Evolutionary conservation across 257 asterid genomes (phyloP).

Genomic region (Jaltomata sinuosa): DNA sequence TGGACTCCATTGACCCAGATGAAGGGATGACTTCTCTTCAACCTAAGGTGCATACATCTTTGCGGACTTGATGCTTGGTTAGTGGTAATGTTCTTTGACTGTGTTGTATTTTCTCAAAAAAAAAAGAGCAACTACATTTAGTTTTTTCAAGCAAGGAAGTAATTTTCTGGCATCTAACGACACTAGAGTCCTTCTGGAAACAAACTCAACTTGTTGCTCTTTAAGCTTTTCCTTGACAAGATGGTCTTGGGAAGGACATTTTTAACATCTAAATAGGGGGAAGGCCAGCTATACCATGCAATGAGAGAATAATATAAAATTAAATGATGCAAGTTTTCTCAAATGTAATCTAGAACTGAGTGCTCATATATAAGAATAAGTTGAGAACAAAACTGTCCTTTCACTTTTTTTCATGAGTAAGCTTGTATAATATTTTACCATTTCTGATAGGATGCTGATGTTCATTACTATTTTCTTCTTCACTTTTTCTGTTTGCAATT

Average conservation of each 20-base stretch:
- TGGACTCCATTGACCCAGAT: slow-evolving; percentile 92
- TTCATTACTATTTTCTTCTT: not conserved
- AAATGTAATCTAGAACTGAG: not conserved
- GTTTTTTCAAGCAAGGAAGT: not conserved
- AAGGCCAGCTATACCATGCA: not conserved
- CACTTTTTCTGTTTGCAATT: not conserved
- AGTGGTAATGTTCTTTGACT: not conserved
- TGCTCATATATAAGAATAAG: not conserved
- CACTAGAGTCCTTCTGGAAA: not conserved
- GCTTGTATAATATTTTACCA: not conserved
- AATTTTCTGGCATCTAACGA: not conserved
- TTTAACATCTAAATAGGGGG: not conserved
- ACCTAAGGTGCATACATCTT: slow-evolving; percentile 50
- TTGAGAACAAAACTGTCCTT: not conserved
- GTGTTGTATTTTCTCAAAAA: not conserved
- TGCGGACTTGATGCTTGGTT: not conserved
- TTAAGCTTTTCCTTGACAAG: not conserved
- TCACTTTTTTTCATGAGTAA: not conserved
- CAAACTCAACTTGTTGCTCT: not conserved
- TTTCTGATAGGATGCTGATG: not conserved
- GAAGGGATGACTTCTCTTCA: slow-evolving; percentile 87
- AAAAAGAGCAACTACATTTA: not conserved
- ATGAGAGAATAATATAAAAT: not conserved
- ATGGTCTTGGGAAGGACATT: not conserved
- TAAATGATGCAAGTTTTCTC: not conserved